Evolutionary conservation across 1,139 yeast genomes (phyloP), one percentile per base, ranked within the genome.

Genomic region (Komagataea norvegica): DNA sequence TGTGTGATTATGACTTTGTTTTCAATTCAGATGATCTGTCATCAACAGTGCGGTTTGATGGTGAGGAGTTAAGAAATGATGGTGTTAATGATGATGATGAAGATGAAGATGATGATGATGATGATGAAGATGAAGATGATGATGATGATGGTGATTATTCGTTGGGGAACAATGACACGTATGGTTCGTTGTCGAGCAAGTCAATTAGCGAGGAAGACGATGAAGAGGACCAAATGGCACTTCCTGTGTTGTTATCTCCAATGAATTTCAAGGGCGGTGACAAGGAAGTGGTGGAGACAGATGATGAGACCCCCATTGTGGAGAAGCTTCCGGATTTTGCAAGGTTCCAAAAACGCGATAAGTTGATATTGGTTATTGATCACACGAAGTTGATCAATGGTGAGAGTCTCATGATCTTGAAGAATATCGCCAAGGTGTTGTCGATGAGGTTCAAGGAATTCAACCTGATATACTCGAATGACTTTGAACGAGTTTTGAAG

Each of bases 341-440:
- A 9, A 27, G 24, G n/a, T 42, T 39, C 32, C 14, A 33, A 14
- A 41, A 36, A 11, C 41, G 41, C 7, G 29, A 36, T 14, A 37
- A 48, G 11, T 47, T 60, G 38, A 42, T 56, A 3, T 41, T 62
- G 4, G 41, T 61, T 3, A 29, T 64, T 14, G 63, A 65, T 37
- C 63, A 46, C 30, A 38, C 54, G 32, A 36, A 42, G 5, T 41
- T 43, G 2, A 40, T 58, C 1, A 46, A 46, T 8, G 31, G 39
- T 0, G 40, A 41, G 4, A 45, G 59, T 0, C 25, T 49, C 10
- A 38, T 46, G 1, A 50, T 57, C 0, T 37, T 62, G n/a, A 53
- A 54, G 38, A 65, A 65, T 37, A 62, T 64, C 3, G 32, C 59
- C 3, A 54, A 49, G 29, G 62, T 61, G 22, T 34, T 64, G 6